A percentile compares a stretch with the other conserved stretches of the same genome.
phyloP scores from a whole-genome alignment of 495 filamentous ascomycete genomes.

The Neurospora sp. region DNA sequence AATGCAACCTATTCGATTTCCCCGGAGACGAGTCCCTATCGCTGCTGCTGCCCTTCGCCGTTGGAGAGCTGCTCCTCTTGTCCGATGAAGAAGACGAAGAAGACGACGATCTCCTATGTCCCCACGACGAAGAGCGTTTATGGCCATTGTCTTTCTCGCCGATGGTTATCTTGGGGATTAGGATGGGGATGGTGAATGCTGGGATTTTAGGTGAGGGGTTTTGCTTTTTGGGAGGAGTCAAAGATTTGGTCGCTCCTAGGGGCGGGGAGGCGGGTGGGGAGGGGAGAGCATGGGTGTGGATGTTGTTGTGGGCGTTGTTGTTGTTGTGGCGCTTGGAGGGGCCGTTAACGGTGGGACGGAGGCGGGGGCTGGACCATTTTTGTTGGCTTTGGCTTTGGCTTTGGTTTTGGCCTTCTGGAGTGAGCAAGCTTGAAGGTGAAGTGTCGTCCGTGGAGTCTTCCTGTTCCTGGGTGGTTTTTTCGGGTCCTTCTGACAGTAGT shows the following conservation, averaged over 20 bases:
- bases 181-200: neutral
- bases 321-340: neutral
- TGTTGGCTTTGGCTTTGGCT: neutral
- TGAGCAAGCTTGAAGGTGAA: neutral
- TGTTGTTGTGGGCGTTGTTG: neutral
- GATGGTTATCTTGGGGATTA: neutral
- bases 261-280: neutral
- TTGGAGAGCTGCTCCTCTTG: neutral
- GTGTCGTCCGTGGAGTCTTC: neutral
- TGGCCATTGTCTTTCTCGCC: neutral
- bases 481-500: neutral
- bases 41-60: neutral
- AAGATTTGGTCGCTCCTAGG: neutral
- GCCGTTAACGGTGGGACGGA: neutral
- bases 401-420: neutral
- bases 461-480: neutral
- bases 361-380: neutral
- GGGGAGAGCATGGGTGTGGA: neutral
- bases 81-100: neutral
- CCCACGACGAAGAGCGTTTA: neutral
- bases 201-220: neutral
- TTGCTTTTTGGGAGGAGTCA: neutral
- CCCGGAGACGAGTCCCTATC: neutral
- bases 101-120: neutral
- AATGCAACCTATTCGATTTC: neutral